Evolutionary conservation across 805 yeast species (phyloP).

Genomic region (Diddensiella santjacobensis): DNA sequence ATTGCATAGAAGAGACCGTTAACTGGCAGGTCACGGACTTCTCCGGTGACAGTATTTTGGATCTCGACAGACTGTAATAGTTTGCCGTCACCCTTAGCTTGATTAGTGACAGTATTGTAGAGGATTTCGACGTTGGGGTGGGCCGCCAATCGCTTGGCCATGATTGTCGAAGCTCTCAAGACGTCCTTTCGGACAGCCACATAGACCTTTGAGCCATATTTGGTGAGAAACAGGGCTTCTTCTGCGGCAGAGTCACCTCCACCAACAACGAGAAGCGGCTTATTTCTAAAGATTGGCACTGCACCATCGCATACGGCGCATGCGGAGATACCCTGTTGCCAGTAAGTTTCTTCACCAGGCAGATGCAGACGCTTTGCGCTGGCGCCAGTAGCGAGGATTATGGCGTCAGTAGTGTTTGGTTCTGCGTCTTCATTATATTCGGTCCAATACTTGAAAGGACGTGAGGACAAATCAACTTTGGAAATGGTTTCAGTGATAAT

Average conservation of each 20-base stretch:
- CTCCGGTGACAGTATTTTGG: slow-evolving; percentile 68
- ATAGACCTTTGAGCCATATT: slow-evolving; percentile 94
- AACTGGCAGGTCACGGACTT: slow-evolving; percentile 64
- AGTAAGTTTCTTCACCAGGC: slow-evolving; percentile 96
- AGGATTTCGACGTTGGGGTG: slow-evolving; percentile 89
- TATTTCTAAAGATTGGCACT: slow-evolving; percentile 96
- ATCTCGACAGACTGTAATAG: slow-evolving; percentile 61
- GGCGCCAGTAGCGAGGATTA: slow-evolving; percentile 96
- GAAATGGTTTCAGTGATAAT: slow-evolving; percentile 93
- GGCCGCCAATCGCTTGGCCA: slow-evolving; percentile 86
- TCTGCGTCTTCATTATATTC: slow-evolving; percentile 91
- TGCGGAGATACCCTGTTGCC: slow-evolving; percentile 99
- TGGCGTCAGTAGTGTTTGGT: slow-evolving; percentile 89
- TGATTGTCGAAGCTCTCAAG: slow-evolving; percentile 91
- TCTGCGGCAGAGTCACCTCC: slow-evolving; percentile 99
- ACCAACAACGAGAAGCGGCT: slow-evolving; percentile 96
- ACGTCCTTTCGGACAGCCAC: slow-evolving; percentile 91
- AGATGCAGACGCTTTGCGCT: slow-evolving; percentile 90
- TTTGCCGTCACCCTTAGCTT: slow-evolving; percentile 93
- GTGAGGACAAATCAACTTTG: slow-evolving; percentile 79
- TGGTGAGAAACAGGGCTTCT: slow-evolving; percentile 95
- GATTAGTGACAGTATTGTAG: slow-evolving; percentile 78
- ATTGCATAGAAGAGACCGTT: slow-evolving; percentile 96
- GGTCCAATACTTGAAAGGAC: slow-evolving; percentile 96
- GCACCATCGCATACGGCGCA: slow-evolving; percentile 99